Conservation (phyloP, 2,329 filamentous ascomycete species). For the Colletotrichum spinosum region DNA sequence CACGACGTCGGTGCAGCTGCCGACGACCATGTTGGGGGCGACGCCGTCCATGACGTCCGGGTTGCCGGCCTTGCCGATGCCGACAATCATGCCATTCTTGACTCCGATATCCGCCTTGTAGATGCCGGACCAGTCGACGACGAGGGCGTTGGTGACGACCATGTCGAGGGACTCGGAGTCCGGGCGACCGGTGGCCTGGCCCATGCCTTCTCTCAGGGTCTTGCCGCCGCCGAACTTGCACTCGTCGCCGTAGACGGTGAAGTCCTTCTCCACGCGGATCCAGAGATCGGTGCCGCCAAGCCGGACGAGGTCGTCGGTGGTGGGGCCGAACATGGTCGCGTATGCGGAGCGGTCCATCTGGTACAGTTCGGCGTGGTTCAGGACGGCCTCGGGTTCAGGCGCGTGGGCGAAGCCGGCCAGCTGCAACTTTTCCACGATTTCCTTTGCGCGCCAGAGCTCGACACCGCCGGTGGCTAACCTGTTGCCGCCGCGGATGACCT, state of each 20-base stretch:
- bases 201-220: conserved; percentile 94
- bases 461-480: conserved; percentile 79
- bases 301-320: conserved; percentile 85
- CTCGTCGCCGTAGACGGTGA: conserved; percentile 89
- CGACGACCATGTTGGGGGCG: conserved; percentile 80
- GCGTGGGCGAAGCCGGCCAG: conserved; percentile 82
- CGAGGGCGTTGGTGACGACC: conserved; percentile 88
- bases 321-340: conserved; percentile 91
- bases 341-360: conserved; percentile 85
- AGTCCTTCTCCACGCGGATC: conserved; percentile 89
- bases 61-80: conserved; percentile 94
- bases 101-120: conserved; percentile 98
- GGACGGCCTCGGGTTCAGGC: conserved; percentile 70
- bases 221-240: conserved; percentile 97
- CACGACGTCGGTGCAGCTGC: conserved; percentile 90
- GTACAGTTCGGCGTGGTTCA: conserved; percentile 68
- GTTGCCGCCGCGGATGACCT: conserved; percentile 87
- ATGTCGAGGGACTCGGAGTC: conserved; percentile 83
- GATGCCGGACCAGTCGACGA: conserved; percentile 92
- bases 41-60: conserved; percentile 98
- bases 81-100: conserved; percentile 86
- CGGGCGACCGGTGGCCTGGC: conserved; percentile 82
- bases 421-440: conserved; percentile 76
- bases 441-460: conserved; percentile 70
- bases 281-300: conserved; percentile 89